Evolutionary conservation across 2,329 filamentous ascomycete species (phyloP).

Genomic region (Hortaea sp.): DNA sequence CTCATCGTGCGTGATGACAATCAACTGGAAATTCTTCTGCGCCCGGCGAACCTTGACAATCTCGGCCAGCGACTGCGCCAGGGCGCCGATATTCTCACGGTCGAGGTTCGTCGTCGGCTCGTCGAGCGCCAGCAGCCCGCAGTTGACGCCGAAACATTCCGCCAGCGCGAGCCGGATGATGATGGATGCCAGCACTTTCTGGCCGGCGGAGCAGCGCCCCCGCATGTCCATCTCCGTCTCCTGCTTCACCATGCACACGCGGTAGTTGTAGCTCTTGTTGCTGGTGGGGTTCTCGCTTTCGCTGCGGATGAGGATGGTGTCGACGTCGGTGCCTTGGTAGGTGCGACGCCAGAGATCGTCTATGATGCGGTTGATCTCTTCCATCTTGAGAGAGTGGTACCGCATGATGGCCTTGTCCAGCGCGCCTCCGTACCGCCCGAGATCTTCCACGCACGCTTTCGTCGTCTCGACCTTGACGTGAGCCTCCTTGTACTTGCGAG

Average conservation of each 20-base stretch:
- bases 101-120: constrained; percentile 97
- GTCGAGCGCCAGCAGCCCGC: constrained; percentile 90
- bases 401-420: constrained; percentile 96
- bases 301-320: constrained; percentile 89
- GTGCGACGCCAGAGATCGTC: constrained; percentile 95
- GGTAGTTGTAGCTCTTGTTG: constrained; percentile 89
- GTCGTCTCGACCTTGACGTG: constrained; percentile 87
- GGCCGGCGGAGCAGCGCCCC: constrained; percentile 88
- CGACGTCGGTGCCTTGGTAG: constrained; percentile 94
- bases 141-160: constrained; percentile 92
- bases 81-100: constrained; percentile 81
- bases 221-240: constrained; percentile 99
- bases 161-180: constrained; percentile 94
- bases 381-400: constrained; percentile 94
- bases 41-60: constrained; percentile 77
- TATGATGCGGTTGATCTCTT: constrained; percentile 90
- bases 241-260: constrained; percentile 93
- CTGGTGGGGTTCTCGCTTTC: constrained; percentile 63
- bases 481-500: constrained; percentile 68
- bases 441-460: constrained; percentile 83
- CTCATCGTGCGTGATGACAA: constrained; percentile 98
- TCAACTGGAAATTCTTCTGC: constrained; percentile 93
- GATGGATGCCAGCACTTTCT: constrained; percentile 93
- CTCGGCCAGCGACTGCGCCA: constrained; percentile 73
- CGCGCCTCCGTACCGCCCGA: constrained; percentile 70